Evolutionary conservation across 73 alveolate genomes (phyloP), one percentile per base, ranked within the genome.

Genomic region (Symbiodinium pilosum): DNA sequence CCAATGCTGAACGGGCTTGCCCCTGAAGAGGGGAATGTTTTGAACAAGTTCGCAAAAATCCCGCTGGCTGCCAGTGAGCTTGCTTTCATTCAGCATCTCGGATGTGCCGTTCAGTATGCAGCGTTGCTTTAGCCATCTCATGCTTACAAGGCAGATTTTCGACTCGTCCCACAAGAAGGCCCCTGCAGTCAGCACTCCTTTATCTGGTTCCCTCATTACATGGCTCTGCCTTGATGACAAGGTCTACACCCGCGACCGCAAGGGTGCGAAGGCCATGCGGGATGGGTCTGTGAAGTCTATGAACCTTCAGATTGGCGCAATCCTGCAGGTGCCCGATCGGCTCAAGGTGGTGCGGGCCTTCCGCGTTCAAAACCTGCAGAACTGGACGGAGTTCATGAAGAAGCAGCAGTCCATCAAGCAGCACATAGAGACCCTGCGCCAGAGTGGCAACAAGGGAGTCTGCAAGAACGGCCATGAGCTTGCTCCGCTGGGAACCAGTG

Each of bases 181-280:
- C 18, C 18, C 71, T 54, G 30, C 71, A 12, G 26, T 30, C 4
- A 4, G 18, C n/a, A 30, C 24, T 52, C 71, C 71, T 54, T 54
- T 54, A 24, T 14, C n/a, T 12, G 18, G 71, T 5, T 7, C 26
- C 18, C n/a, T 30, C n/a, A 6, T 21, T 21, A 21, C 71, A 1
- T 54, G 30, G 2, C 77, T 6, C 77, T 18, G n/a, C 16, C 64
- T 47, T 11, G 64, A 47, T 47, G 18, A 30, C 7, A 7, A 64
- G 77, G 97, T 91, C 89, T 91, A 91, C 97, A 91, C 97, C 40
- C 73, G 97, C 5, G 97, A 91, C 43, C 97, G 97, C 88, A 91
- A 91, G 54, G 97, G 97, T 18, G 52, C 88, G 36, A 91, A 91
- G 88, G 97, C 36, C 39, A 9, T 34, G 2, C 5, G 14, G 43